Conservation (phyloP, 805 yeast genomes). For the Schwanniomyces pseudopolymorphus region DNA sequence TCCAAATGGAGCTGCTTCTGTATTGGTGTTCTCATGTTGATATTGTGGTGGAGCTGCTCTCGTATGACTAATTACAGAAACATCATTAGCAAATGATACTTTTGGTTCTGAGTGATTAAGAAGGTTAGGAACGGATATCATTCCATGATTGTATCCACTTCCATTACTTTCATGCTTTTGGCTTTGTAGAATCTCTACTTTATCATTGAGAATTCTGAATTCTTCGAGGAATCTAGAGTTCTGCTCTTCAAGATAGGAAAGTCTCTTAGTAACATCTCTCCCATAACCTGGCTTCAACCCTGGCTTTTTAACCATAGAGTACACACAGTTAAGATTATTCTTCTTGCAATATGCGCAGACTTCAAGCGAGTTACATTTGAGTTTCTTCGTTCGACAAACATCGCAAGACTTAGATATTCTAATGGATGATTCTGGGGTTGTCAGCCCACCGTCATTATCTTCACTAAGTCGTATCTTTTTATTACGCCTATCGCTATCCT, state of each 20-base stretch:
- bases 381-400: conserved; percentile 2
- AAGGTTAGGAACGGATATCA: not conserved
- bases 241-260: conserved; percentile 7
- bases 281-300: conserved; percentile 18
- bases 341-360: conserved; percentile 66
- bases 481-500: not conserved
- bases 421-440: not conserved
- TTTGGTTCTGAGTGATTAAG: not conserved
- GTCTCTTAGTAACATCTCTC: conserved; percentile 14
- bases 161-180: conserved; percentile 1
- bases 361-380: conserved; percentile 60
- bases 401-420: conserved; percentile 6
- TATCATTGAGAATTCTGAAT: not conserved
- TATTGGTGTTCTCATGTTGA: not conserved
- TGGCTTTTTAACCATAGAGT: conserved; percentile 17
- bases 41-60: not conserved
- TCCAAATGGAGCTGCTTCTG: not conserved
- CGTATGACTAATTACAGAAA: conserved; percentile 5
- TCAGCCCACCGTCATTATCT: not conserved
- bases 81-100: not conserved
- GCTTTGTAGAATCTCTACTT: not conserved
- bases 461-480: not conserved
- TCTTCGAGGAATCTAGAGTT: not conserved
- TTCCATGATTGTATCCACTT: too few species aligned
- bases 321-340: conserved; percentile 54